These are phyloP conservation scores for Saccharomycopsis oosterbeekiorum DNA, from an alignment of 805 yeast genomes.

Conservation along the genomic window DNA sequence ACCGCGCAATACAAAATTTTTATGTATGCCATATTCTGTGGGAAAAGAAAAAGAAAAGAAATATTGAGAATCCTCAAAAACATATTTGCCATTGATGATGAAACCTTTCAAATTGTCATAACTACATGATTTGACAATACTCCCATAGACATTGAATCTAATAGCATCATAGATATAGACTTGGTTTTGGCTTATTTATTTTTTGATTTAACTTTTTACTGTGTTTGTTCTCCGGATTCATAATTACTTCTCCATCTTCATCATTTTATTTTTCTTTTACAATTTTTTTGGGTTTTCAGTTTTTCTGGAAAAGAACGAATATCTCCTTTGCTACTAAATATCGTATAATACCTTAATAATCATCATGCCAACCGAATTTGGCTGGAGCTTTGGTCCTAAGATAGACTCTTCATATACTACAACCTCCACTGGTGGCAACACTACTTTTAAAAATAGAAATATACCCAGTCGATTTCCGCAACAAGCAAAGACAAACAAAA, in stretches of 20 bases:
- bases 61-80: not conserved
- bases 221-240: not conserved
- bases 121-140: not conserved
- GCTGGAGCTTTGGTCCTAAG: slow-evolving; percentile 1
- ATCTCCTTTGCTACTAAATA: too few species aligned
- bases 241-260: not conserved
- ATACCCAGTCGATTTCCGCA: not conserved
- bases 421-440: not conserved
- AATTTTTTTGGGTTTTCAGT: not conserved
- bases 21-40: not conserved
- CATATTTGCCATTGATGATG: not conserved
- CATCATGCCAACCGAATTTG: not conserved
- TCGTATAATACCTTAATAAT: not conserved
- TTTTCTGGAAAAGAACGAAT: too few species aligned
- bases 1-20: not conserved
- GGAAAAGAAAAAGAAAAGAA: not conserved
- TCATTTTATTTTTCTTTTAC: not conserved
- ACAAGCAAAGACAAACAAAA: not conserved
- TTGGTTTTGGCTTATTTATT: not conserved
- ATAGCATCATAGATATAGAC: not conserved
- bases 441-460: not conserved
- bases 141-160: not conserved
- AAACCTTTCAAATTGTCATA: not conserved
- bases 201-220: not conserved
- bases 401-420: not conserved